These are phyloP conservation scores for Hypoxylon trugodes DNA, from an alignment of 495 filamentous ascomycete species.

Conservation along the genomic window DNA sequence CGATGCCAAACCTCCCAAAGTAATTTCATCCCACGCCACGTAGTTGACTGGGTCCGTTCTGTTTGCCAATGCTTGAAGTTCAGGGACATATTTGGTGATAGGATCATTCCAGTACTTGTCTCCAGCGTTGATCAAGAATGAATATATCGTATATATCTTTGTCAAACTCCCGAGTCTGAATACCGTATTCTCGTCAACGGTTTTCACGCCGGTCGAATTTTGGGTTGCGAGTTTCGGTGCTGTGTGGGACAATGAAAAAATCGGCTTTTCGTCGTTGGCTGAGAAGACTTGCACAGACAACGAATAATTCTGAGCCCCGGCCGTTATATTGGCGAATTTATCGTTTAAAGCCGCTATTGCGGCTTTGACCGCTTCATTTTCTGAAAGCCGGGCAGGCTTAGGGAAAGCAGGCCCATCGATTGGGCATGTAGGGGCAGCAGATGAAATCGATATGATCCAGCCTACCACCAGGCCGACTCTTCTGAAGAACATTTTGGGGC, in stretches of 20 bases:
- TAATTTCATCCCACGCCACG: conserved; percentile 63
- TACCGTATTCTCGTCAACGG: conserved; percentile 55
- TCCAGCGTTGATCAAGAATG: conserved; percentile 52
- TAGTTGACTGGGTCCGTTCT: conserved; percentile 43
- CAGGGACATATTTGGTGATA: conserved; percentile 63
- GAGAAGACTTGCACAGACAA: conserved; percentile 61
- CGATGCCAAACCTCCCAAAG: conserved; percentile 62
- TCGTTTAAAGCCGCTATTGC: conserved; percentile 50
- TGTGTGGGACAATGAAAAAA: conserved; percentile 59
- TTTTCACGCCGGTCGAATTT: conserved; percentile 50
- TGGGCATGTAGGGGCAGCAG: conserved; percentile 53
- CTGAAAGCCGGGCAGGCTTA: conserved; percentile 48
- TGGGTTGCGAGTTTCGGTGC: conserved; percentile 49
- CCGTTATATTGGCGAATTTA: conserved; percentile 38
- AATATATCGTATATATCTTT: conserved; percentile 59
- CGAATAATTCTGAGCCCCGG: conserved; percentile 51
- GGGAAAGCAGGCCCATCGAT: conserved; percentile 60
- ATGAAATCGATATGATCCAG: conserved; percentile 12
- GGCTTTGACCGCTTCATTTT: conserved; percentile 41
- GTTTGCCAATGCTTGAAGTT: conserved; percentile 53
- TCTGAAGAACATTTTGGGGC: conserved; percentile 16
- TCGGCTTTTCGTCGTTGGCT: conserved; percentile 47
- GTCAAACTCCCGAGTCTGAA: conserved; percentile 61
- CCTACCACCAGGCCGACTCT: conserved; percentile 8
- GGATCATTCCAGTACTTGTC: conserved; percentile 50